Evolutionary conservation across 805 yeast species (phyloP).

Genomic region (Saitoella complicata): DNA sequence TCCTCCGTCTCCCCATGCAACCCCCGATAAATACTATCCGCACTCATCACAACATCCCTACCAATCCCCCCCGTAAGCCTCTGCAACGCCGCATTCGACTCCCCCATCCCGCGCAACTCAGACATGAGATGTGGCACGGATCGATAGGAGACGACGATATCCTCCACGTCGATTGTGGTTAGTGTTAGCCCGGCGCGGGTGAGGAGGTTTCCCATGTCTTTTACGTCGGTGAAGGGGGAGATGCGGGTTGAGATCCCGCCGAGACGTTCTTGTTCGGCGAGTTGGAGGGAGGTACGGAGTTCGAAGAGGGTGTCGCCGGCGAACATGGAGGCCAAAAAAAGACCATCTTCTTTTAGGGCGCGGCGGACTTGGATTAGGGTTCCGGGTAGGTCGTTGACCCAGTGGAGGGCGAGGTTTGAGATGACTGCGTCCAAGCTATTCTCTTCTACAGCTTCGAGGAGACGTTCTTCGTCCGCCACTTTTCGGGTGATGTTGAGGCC

Average conservation of each 20-base stretch:
- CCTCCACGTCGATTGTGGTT: conserved; percentile 73
- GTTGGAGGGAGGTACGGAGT: conserved; percentile 58
- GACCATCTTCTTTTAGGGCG: conserved; percentile 60
- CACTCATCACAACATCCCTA: conserved; percentile 53
- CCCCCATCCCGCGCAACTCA: conserved; percentile 73
- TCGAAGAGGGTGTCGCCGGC: conserved; percentile 81
- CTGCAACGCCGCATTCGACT: conserved; percentile 45
- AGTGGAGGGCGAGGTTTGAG: conserved; percentile 59
- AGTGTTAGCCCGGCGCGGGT: conserved; percentile 64
- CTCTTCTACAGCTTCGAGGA: conserved; percentile 14
- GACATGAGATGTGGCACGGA: conserved; percentile 48
- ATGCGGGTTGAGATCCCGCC: conserved; percentile 73
- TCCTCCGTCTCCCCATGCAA: conserved; percentile 43
- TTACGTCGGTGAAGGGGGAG: conserved; percentile 46
- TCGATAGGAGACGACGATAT: conserved; percentile 64
- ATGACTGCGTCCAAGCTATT: conserved; percentile 48
- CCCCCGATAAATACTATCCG: conserved; percentile 54
- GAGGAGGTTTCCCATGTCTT: conserved; percentile 57
- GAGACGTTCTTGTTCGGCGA: conserved; percentile 63
- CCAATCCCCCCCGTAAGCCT: conserved; percentile 27
- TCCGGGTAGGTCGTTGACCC: conserved; percentile 74
- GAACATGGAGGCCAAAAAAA: conserved; percentile 64
- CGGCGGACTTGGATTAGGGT: conserved; percentile 39
- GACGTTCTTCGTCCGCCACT: conserved; percentile 51
- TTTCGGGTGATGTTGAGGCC: conserved; percentile 33